A percentile compares a stretch with the other conserved stretches of the same genome.
phyloP scores from a whole-genome alignment of 1,139 yeast species.

The Zhuliangozyma parablackwelliae region DNA sequence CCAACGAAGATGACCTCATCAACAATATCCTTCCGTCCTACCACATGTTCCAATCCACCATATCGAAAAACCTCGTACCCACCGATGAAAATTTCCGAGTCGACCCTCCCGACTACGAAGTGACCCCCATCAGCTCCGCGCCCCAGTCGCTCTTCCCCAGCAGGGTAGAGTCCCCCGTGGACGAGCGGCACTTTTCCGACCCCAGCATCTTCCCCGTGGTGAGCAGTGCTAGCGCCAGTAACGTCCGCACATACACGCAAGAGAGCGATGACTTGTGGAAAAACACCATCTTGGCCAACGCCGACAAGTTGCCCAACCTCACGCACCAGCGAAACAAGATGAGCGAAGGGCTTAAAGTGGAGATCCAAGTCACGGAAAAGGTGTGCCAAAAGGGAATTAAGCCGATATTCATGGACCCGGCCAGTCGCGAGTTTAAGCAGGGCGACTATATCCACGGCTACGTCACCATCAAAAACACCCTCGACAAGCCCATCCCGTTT shows the following conservation, averaged over 20 bases:
- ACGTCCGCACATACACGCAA: slow-evolving; percentile 14
- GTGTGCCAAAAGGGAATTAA: slow-evolving; percentile 41
- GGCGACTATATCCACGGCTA: slow-evolving; percentile 41
- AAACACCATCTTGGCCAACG: slow-evolving; percentile 41
- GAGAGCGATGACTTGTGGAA: slow-evolving; percentile 37
- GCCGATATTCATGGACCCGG: slow-evolving; percentile 30
- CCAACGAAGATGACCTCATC: slow-evolving; percentile 27
- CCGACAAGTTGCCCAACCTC: slow-evolving; percentile 36
- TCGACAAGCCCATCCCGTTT: slow-evolving; percentile 28
- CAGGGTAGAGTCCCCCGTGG: slow-evolving; percentile 17
- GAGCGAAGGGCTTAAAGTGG: slow-evolving; percentile 26
- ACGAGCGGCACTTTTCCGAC: slow-evolving; percentile 2
- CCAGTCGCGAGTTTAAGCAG: slow-evolving; percentile 29
- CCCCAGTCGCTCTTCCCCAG: slow-evolving; percentile 13
- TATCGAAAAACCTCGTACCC: slow-evolving; percentile 35
- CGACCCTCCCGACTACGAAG: slow-evolving; percentile 43
- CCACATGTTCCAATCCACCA: slow-evolving; percentile 44
- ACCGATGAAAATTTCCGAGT: slow-evolving; percentile 37
- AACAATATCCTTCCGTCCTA: slow-evolving; percentile 44
- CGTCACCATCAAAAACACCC: slow-evolving; percentile 31
- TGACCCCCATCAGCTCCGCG: slow-evolving; percentile 28
- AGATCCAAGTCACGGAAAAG: slow-evolving; percentile 34
- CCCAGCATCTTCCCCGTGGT: not conserved
- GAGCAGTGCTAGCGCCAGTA: not conserved
- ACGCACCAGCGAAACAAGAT: slow-evolving; percentile 22